Percentiles rank a stretch among this genome's conserved stretches.
phyloP scores from a whole-genome alignment of 2,329 filamentous ascomycete genomes.

The Cercospora berteroae region DNA sequence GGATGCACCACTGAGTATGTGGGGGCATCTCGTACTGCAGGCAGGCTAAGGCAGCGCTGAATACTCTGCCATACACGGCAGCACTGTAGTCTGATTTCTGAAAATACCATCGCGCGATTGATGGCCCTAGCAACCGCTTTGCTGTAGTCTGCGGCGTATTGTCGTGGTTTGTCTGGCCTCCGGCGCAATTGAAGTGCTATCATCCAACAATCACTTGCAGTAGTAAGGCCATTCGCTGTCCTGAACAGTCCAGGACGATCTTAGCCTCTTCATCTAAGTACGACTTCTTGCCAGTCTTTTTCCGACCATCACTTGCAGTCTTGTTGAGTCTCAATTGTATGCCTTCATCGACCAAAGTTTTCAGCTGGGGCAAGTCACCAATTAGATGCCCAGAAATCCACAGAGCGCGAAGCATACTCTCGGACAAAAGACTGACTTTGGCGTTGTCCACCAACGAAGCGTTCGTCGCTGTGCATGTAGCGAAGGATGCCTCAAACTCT shows the following conservation, averaged over 20 bases:
- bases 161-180: background rate
- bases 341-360: conserved; percentile 51
- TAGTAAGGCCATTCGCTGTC: conserved; percentile 30
- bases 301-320: conserved; percentile 46
- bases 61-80: background rate
- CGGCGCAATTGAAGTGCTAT: background rate
- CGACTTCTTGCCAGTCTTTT: conserved; percentile 41
- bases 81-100: background rate
- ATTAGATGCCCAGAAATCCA: conserved; percentile 35
- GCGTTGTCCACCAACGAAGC: conserved; percentile 65
- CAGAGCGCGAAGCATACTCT: conserved; percentile 61
- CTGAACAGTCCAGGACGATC: conserved; percentile 36
- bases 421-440: conserved; percentile 67
- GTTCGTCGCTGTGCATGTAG: conserved; percentile 64
- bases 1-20: background rate
- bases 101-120: background rate
- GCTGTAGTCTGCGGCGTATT: background rate
- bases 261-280: conserved; percentile 40
- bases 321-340: conserved; percentile 52
- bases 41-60: background rate
- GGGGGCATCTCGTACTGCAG: background rate
- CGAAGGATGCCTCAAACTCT: conserved; percentile 59
- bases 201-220: conserved; percentile 13
- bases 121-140: background rate
- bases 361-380: conserved; percentile 10